A percentile compares a stretch with the other conserved stretches of the same genome.
phyloP scores from a whole-genome alignment of 2,329 filamentous ascomycete species.

The Colletotrichum aenigma region DNA sequence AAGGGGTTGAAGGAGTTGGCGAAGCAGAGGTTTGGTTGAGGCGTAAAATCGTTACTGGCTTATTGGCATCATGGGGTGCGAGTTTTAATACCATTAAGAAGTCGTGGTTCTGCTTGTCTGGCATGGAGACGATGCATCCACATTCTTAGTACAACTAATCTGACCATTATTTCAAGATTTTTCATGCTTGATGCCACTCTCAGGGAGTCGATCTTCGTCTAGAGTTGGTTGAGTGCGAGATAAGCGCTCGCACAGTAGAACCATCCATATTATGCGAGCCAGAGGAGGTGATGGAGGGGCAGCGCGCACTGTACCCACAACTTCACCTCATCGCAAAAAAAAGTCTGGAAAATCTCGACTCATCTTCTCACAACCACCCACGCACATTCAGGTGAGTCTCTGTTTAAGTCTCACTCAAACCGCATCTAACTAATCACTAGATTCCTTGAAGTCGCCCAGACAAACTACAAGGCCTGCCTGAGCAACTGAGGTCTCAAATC shows the following conservation, averaged over 20 bases:
- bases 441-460: rapidly evolving
- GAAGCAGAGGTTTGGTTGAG: constrained; percentile 73
- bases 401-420: neutral
- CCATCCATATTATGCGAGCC: neutral
- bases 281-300: neutral
- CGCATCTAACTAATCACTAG: neutral
- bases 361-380: neutral
- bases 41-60: neutral
- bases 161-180: neutral
- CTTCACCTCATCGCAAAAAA: neutral
- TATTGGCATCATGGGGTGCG: neutral
- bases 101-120: neutral
- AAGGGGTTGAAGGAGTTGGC: constrained; percentile 80
- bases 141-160: neutral
- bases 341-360: constrained; percentile 5
- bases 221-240: neutral
- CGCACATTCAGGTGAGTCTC: neutral
- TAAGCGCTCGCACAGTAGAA: neutral
- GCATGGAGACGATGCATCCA: neutral
- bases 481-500: neutral
- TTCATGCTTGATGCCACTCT: neutral
- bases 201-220: neutral
- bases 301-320: constrained; percentile 17
- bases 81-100: neutral
- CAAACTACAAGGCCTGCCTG: neutral